Conservation (phyloP, 176 grass and related monocot genomes). For the Carex kokanica region DNA sequence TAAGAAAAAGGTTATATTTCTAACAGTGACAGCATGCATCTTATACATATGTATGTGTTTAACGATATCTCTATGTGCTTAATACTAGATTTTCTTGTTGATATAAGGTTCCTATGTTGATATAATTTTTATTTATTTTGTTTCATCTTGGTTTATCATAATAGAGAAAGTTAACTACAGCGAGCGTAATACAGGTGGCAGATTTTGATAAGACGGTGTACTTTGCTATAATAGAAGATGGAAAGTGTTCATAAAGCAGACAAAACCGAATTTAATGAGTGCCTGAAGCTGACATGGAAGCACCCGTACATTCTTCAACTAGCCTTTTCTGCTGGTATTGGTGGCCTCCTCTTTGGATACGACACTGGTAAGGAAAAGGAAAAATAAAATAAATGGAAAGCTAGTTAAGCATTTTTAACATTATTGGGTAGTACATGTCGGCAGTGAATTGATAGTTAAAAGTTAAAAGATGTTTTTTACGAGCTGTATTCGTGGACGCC, state of each 20-base stretch:
- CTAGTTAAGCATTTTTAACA: not conserved
- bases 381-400: not conserved
- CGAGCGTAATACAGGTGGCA: not conserved
- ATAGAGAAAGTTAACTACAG: not conserved
- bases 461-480: not conserved
- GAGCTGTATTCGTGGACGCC: not conserved
- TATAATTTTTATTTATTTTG: not conserved
- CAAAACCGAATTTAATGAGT: constrained; percentile 77
- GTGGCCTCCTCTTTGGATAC: constrained; percentile 95
- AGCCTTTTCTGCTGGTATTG: constrained; percentile 84
- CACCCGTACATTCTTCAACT: constrained; percentile 89
- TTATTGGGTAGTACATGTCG: not conserved
- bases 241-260: constrained; percentile 50
- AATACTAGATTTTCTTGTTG: not conserved
- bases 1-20: not conserved
- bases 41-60: not conserved
- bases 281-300: constrained; percentile 62
- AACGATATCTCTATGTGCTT: not conserved
- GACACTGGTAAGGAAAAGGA: constrained; percentile 67
- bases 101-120: not conserved
- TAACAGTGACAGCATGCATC: not conserved
- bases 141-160: not conserved
- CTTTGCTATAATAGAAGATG: constrained; percentile 36
- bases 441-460: not conserved
- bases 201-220: not conserved